Evolutionary conservation across 345 rosid species (phyloP).

Genomic region (Salix viminalis): DNA sequence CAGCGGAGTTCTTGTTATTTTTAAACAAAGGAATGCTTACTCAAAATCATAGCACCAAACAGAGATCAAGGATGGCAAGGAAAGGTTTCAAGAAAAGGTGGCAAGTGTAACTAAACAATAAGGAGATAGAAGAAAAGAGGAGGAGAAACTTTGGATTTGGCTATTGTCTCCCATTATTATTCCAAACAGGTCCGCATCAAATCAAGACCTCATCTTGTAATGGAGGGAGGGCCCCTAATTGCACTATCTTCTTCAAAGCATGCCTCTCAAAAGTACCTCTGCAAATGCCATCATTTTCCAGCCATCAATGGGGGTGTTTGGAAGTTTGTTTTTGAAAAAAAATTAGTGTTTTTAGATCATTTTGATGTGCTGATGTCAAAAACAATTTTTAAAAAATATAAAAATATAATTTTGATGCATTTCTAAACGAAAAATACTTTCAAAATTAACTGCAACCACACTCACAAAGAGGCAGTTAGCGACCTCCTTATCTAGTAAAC

Average conservation of each 20-base stretch:
- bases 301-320: background rate
- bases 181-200: conserved; percentile 37
- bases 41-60: conserved; percentile 17
- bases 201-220: conserved; percentile 23
- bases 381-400: too few relatives aligned
- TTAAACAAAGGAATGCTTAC: background rate
- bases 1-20: too few relatives aligned
- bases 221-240: conserved; percentile 41
- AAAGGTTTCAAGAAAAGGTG: conserved; percentile 31
- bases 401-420: too few relatives aligned
- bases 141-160: conserved; percentile 43
- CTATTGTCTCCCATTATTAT: conserved; percentile 49
- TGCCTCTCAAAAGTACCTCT: background rate
- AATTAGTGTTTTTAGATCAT: too few relatives aligned
- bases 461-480: too few relatives aligned
- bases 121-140: conserved; percentile 5
- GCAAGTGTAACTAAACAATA: conserved; percentile 18
- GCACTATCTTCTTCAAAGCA: conserved; percentile 20
- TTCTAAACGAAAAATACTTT: too few relatives aligned
- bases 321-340: too few relatives aligned
- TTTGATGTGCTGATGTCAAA: too few relatives aligned
- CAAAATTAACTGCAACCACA: too few relatives aligned
- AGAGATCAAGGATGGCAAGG: conserved; percentile 26
- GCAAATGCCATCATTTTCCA: background rate
- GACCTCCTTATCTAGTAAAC: background rate